Percentiles rank a stretch among this genome's conserved stretches.
Evolutionary conservation across 1,139 yeast species (phyloP).

Genomic region (Scheffersomyces insectosa): DNA sequence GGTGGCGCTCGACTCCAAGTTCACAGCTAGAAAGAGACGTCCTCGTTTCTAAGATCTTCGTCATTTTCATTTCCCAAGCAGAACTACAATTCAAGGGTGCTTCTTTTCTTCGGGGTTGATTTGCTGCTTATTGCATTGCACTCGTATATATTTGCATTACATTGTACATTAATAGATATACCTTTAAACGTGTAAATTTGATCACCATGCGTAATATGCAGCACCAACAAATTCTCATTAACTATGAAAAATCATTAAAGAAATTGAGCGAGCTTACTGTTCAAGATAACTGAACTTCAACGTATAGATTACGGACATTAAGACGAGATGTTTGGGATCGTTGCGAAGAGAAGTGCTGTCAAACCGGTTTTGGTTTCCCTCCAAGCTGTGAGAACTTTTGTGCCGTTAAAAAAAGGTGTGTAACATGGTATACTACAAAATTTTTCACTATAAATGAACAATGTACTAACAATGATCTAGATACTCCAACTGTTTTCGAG

Average conservation of each 20-base stretch:
- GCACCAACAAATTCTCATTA: slow-evolving; percentile 5
- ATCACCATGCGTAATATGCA: slow-evolving; percentile 5
- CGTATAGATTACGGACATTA: neutral
- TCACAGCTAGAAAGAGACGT: slow-evolving; percentile 91
- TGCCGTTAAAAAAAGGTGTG: slow-evolving; percentile 23
- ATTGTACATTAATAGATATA: slow-evolving; percentile 6
- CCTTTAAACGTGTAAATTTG: slow-evolving; percentile 1
- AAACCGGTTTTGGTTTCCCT: slow-evolving; percentile 9
- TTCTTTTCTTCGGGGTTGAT: neutral
- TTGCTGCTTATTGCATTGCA: neutral
- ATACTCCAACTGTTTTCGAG: slow-evolving; percentile 45
- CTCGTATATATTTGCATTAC: neutral
- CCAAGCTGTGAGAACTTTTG: slow-evolving; percentile 21
- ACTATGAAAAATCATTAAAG: slow-evolving; percentile 1
- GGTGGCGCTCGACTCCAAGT: slow-evolving; percentile 88
- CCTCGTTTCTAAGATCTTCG: slow-evolving; percentile 60
- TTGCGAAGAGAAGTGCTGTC: slow-evolving; percentile 11
- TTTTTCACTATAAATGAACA: neutral
- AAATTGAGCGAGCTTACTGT: neutral
- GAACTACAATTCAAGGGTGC: neutral
- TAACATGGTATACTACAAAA: slow-evolving; percentile 2
- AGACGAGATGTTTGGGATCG: slow-evolving; percentile 17
- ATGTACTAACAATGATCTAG: slow-evolving; percentile 16
- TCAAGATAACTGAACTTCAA: no score
- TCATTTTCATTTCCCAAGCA: neutral